Evolutionary conservation across 202 grass and related monocot species (phyloP), one percentile per base, ranked within the genome.

Genomic region (Bolboschoenoplectus hybrid): DNA sequence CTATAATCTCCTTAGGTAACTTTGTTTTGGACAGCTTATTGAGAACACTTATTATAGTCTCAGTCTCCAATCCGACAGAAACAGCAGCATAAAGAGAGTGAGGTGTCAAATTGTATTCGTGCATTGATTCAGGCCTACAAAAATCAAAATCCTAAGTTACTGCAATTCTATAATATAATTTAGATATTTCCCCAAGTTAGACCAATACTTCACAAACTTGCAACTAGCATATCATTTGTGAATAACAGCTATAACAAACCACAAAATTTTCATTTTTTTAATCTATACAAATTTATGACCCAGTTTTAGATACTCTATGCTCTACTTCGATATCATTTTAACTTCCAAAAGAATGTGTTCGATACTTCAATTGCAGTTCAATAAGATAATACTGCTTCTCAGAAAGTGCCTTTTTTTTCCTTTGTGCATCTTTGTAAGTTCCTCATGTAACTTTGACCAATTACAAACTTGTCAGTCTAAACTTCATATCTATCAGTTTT

Each of bases 1-100:
- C 96, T 77, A 98, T 98, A 73, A 98, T 94, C 84, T 95, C 96
- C 52, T 77, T 76, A 6, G 96, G 93, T 65, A 98, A 89, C 62
- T 98, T 95, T 6, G 91, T 92, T 88, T 98, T 98, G n/a, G 91
- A 95, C 66, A 95, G 83, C 88, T 98, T 98, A 80, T 91, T 92
- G 67, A 95, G 80, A 55, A 95, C 96, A 87, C 82, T 94, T 72
- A 98, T 98, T 81, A 98, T 94, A 75, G 96, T 95, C 80, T 80
- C 90, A 9, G 89, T 98, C 86, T 98, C 93, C 2, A 98, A 88
- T 71, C 96, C 96, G 52, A 92, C 93, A 58, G 96, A 98, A 57
- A 98, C 93, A 39, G 91, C 96, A 65, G 96, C 96, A 89, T 95
- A 98, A 52, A 98, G 81, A 39, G 96, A 95, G 69, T 98, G 96